phyloP scores from a whole-genome alignment of 345 rosid species.

The Brassica cretica region DNA sequence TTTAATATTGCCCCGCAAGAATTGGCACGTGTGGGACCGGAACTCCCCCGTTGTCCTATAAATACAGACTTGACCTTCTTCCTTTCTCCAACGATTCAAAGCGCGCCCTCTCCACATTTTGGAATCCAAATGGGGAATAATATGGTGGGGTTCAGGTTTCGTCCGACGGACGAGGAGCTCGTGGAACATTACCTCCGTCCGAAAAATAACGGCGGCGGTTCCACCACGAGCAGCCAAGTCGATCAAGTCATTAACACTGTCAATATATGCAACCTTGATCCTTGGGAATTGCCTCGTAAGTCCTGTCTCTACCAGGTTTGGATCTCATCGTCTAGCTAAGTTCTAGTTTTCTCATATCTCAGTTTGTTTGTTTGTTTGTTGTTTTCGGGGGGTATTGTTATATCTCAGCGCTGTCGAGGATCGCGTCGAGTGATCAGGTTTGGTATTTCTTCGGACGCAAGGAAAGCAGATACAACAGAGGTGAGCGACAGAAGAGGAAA shows the following conservation, averaged over 20 bases:
- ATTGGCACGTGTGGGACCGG: background rate
- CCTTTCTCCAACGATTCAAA: background rate
- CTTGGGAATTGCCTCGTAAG: slow-evolving; percentile 51
- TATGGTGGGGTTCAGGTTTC: slow-evolving; percentile 44
- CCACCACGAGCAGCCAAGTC: slow-evolving; percentile 7
- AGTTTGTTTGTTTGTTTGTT: background rate
- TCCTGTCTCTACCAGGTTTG: background rate
- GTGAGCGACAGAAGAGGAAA: slow-evolving; percentile 29
- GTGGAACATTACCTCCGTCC: slow-evolving; percentile 38
- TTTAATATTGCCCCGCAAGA: background rate
- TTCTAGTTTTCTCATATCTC: too few species aligned
- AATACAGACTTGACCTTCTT: background rate
- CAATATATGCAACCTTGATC: slow-evolving; percentile 44
- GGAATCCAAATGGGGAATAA: background rate
- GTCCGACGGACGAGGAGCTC: slow-evolving; percentile 50
- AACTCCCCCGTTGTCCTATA: background rate
- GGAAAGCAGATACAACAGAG: slow-evolving; percentile 31
- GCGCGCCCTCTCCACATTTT: background rate
- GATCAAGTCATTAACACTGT: slow-evolving; percentile 39
- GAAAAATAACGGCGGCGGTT: slow-evolving; percentile 29
- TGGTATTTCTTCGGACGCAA: slow-evolving; percentile 48
- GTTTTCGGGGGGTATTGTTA: too few species aligned
- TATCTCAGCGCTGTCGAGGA: background rate
- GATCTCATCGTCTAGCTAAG: too few species aligned
- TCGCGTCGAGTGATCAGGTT: slow-evolving; percentile 17